Base-by-base conservation (phyloP, 768 basidiomycete species). In the Amanita jacksonii region DNA sequence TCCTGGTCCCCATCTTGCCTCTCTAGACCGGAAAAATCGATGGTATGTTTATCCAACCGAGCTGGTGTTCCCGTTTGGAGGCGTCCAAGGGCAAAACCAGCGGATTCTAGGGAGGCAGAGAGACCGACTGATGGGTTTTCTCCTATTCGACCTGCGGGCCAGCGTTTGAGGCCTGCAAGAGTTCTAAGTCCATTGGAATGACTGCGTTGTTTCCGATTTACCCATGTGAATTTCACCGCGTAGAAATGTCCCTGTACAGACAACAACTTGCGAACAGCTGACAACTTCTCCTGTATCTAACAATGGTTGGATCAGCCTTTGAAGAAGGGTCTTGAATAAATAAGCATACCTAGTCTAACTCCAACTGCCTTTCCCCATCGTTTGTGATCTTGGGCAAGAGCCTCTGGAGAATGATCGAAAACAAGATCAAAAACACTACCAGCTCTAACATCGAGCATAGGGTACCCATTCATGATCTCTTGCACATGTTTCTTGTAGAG, bases 201-300 rank as follows among this genome's bases (percentile, higher is more conserved):
- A 7, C 16, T 10, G 12, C 31, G 3, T 15, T 13, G 16, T 13
- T 16, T 18, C 15, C 4, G 10, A 40, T 58, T 20, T 53, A 79
- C 88, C 90, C 36, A 94, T 85, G 54, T 93, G 90, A 35, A 92
- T 89, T 63, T 93, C 87, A 8, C 87, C 91, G 2, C 84, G 83
- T 19, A 94, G 72, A 57, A 94, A 94, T 0, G 91, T 94, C 6
- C 91, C 91, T 0, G 90, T 93, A 52, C 88, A 90, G 10, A 94
- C 73, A 22, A 94, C 84, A 8, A 92, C 85, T 51, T 82, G 79
- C 3, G 82, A 78, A 53, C 88, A 93, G 13, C 66, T 64, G 22
- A 93, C 78, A 13, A 79, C 55, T 40, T 90, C 82, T 8, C 87
- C 85, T 3, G 74, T 69, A 24, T 88, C 88, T 88, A 58, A 8